phyloP scores from a whole-genome alignment of 2,329 filamentous ascomycete genomes.

The Paraphoma chrysanthemicola region DNA sequence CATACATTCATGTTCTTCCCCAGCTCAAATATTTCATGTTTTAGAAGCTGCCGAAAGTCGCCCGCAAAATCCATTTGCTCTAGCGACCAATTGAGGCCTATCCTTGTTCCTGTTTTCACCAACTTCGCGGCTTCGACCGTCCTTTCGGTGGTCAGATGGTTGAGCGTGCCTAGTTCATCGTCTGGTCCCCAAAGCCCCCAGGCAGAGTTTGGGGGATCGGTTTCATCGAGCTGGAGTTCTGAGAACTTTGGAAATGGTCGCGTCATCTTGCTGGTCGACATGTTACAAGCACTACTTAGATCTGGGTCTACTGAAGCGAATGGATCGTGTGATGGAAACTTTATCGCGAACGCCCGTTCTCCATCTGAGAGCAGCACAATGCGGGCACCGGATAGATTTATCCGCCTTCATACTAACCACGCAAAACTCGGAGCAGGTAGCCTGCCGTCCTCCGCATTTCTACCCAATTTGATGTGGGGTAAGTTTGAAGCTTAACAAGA shows the following conservation, averaged over 20 bases:
- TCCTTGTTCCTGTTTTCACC: conserved; percentile 22
- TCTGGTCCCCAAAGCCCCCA: conserved; percentile 31
- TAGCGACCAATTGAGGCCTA: conserved; percentile 29
- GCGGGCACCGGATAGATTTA: background rate
- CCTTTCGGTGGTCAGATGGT: conserved; percentile 26
- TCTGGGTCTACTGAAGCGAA: background rate
- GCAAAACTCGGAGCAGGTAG: no score
- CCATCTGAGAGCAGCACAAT: background rate
- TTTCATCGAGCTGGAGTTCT: conserved; percentile 25
- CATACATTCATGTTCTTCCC: conserved; percentile 30
- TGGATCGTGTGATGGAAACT: background rate
- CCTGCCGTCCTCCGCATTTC: no score
- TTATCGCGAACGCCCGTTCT: background rate
- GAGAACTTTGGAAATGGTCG: conserved; percentile 32
- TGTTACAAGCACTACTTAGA: background rate
- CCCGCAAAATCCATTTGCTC: conserved; percentile 32
- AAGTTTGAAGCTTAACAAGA: no score
- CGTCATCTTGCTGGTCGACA: conserved; percentile 15
- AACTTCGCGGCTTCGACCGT: conserved; percentile 28
- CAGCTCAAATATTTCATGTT: conserved; percentile 31
- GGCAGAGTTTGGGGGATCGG: conserved; percentile 27
- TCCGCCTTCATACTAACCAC: background rate
- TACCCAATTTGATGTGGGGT: no score
- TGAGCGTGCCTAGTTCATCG: conserved; percentile 29
- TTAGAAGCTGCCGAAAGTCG: conserved; percentile 24